Conservation (phyloP, 208 protist genomes). For the Leishmania braziliensis region DNA sequence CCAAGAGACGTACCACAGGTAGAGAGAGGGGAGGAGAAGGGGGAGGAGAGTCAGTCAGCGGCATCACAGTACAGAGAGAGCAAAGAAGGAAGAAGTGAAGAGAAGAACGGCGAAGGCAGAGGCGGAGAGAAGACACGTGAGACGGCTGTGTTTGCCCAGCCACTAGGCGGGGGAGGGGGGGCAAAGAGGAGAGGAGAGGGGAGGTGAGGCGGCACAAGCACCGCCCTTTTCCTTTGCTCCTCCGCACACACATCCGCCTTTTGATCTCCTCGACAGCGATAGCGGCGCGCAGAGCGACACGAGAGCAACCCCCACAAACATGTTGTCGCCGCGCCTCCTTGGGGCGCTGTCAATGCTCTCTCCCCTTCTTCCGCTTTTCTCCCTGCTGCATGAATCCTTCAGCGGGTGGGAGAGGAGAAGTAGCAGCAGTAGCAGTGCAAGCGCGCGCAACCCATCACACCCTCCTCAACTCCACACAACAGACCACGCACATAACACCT, state of each 20-base stretch:
- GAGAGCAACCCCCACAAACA: background rate
- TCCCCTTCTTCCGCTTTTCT: background rate
- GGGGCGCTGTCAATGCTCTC: background rate
- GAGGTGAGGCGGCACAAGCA: background rate
- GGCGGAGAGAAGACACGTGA: background rate
- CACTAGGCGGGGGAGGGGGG: background rate
- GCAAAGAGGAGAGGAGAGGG: background rate
- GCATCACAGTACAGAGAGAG: background rate
- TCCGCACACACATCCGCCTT: background rate
- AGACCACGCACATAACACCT: background rate
- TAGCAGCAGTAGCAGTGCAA: background rate
- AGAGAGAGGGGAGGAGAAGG: no score
- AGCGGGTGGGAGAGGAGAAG: background rate
- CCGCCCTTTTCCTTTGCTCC: background rate
- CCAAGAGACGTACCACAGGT: background rate
- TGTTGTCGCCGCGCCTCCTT: background rate
- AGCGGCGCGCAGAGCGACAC: background rate
- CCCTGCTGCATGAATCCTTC: background rate
- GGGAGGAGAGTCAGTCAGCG: background rate
- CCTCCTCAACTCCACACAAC: background rate
- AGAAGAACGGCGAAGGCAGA: background rate
- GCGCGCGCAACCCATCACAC: background rate
- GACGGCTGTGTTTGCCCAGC: background rate
- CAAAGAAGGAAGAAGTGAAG: background rate
- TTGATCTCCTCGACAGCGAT: background rate